phyloP scores from a whole-genome alignment of 768 basidiomycete species.

The Lentinula sp. region DNA sequence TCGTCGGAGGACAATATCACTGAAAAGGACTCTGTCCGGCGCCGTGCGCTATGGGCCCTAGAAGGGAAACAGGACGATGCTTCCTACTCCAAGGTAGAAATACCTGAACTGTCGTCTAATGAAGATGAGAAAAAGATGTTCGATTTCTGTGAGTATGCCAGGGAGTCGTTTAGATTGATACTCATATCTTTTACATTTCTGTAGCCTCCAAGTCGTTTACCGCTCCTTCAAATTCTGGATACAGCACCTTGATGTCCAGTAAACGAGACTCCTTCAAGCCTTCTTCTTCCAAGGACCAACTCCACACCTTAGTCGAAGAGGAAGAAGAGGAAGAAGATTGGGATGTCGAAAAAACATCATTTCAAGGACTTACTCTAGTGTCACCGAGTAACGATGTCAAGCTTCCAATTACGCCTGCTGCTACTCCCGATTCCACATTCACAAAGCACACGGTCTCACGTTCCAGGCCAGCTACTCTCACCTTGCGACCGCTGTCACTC shows the following conservation, averaged over 20 bases:
- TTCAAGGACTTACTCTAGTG: slow-evolving; percentile 15
- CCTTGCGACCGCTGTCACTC: slow-evolving; percentile 67
- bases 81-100: slow-evolving; percentile 72
- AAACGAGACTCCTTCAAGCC: slow-evolving; percentile 85
- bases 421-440: slow-evolving; percentile 24
- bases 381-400: slow-evolving; percentile 13
- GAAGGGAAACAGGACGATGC: slow-evolving; percentile 78
- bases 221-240: slow-evolving; percentile 35
- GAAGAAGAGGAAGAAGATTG: slow-evolving; percentile 83
- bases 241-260: slow-evolving; percentile 37
- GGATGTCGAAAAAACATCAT: slow-evolving; percentile 18
- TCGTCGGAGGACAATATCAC: slow-evolving; percentile 62
- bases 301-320: slow-evolving; percentile 77
- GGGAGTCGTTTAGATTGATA: no score
- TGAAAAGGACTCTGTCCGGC: slow-evolving; percentile 74
- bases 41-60: slow-evolving; percentile 78
- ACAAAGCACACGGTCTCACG: slow-evolving; percentile 36
- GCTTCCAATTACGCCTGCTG: slow-evolving; percentile 14
- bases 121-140: slow-evolving; percentile 50
- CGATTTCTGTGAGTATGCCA: slow-evolving; percentile 55
- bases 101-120: slow-evolving; percentile 67
- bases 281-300: slow-evolving; percentile 66
- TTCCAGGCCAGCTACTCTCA: slow-evolving; percentile 60
- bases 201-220: slow-evolving; percentile 57
- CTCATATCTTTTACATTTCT: background rate